Evolutionary conservation across 2,329 filamentous ascomycete genomes (phyloP), one percentile per base, ranked within the genome.

Genomic region (Xylariaceae sp.): DNA sequence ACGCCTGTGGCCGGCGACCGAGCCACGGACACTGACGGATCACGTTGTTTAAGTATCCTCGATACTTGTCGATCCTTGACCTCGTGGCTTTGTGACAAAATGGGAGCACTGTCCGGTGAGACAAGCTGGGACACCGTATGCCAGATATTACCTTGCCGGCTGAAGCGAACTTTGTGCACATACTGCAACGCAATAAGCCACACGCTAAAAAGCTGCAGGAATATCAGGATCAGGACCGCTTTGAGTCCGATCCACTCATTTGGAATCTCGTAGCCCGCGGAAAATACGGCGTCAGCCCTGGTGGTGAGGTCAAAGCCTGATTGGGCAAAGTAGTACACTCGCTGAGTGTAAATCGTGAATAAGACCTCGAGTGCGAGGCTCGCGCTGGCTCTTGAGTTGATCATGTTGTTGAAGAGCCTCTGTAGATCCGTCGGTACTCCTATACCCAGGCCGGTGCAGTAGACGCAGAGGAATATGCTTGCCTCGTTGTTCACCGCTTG

Each of bases 91-190:
- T 48, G 31, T 42, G 39, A 13, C 28, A 53, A 38, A 10, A 45
- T n/a, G 7, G 19, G 17, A 16, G n/a, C n/a, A 16, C 39, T 48
- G 13, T 34, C 16, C 9, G 31, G 41, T 28, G 50, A 39, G 11
- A 48, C 28, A 14, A 53, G 45, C 45, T 53, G 45, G n/a, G 14
- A 41, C 39, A 50, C 38, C 17, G 47, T 33, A 33, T 53, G 51
- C 51, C 42, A 50, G 38, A 46, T 41, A 31, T 47, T 28, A n/a
- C 51, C 51, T 33, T 50, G 42, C n/a, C 51, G 48, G 3, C 36
- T 42, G 12, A 49, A 53, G 5, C 42, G 33, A 12, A 43, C 42
- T 9, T 50, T 45, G 22, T 5, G 46, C 11, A 47, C 19, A 34
- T 45, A 53, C 12, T 48, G 41, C 19, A 11, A 13, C 11, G 47